Evolutionary conservation across 2,329 filamentous ascomycete species (phyloP).

Genomic region (Beauveria australis): DNA sequence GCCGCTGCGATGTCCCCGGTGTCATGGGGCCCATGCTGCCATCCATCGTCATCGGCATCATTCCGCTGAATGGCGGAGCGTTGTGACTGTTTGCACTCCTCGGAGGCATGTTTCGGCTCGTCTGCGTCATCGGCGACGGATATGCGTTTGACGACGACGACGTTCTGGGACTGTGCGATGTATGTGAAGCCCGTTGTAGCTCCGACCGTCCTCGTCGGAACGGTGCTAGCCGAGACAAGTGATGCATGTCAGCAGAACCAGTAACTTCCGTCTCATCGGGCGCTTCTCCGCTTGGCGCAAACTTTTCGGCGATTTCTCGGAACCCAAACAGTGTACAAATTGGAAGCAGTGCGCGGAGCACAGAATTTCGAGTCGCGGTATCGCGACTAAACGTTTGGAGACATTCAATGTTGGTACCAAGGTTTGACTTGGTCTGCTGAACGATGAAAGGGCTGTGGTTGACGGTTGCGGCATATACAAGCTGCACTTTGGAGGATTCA

Average conservation of each 20-base stretch:
- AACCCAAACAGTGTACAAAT: constrained; percentile 17
- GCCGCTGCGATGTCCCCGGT: constrained; percentile 3
- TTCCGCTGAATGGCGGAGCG: constrained; percentile 2
- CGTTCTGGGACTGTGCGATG: constrained; percentile 7
- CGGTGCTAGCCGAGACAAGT: constrained; percentile 15
- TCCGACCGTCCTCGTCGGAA: constrained; percentile 15
- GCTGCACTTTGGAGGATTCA: constrained; percentile 21
- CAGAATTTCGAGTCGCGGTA: constrained; percentile 14
- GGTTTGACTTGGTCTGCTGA: constrained; percentile 15
- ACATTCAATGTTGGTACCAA: constrained; percentile 16
- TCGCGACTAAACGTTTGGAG: constrained; percentile 14
- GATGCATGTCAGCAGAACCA: constrained; percentile 16
- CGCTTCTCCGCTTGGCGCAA: constrained; percentile 10
- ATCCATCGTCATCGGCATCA: constrained; percentile 10
- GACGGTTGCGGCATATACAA: constrained; percentile 19
- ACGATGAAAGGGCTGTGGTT: constrained; percentile 14
- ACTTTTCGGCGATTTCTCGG: constrained; percentile 16
- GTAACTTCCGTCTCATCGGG: constrained; percentile 14
- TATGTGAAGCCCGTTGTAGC: constrained; percentile 12
- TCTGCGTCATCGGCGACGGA: constrained; percentile 13
- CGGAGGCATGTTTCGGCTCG: constrained; percentile 7
- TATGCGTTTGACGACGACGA: constrained; percentile 11
- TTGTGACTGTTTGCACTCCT: background rate
- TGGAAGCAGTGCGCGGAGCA: constrained; percentile 15
- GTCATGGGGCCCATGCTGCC: constrained; percentile 1